Evolutionary conservation across 2,329 filamentous ascomycete genomes (phyloP).

Genomic region (Botryosphaeria dothidea): DNA sequence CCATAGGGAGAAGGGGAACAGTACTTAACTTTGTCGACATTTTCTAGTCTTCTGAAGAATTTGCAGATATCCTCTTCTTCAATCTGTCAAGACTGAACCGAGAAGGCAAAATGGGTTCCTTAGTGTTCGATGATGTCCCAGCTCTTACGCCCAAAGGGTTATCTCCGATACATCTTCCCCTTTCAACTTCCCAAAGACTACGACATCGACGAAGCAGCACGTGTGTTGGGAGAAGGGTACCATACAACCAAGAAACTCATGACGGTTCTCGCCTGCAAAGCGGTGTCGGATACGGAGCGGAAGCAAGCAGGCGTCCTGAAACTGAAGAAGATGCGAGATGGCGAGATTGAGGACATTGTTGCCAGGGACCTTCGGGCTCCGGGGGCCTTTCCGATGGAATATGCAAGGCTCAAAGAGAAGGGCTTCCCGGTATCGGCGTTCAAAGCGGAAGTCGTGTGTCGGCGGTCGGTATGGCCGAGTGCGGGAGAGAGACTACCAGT

Average conservation of each 20-base stretch:
- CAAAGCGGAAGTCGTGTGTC: background rate
- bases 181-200: background rate
- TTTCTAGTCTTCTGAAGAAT: background rate
- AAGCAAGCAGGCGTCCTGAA: background rate
- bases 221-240: background rate
- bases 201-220: background rate
- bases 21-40: background rate
- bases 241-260: background rate
- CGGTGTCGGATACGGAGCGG: background rate
- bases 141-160: background rate
- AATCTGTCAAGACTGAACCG: background rate
- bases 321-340: background rate
- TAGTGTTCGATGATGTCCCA: background rate
- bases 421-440: background rate
- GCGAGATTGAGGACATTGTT: background rate
- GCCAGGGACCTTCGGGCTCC: background rate
- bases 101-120: background rate
- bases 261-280: background rate
- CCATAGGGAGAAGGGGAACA: background rate
- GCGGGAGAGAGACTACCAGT: background rate
- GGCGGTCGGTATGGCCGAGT: background rate
- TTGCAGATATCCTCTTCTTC: background rate
- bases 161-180: background rate
- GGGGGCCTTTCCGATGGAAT: background rate
- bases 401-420: slow-evolving; percentile 1